Evolutionary conservation across 306 rosid genomes (phyloP).

Genomic region (Spatholobus suberectus): DNA sequence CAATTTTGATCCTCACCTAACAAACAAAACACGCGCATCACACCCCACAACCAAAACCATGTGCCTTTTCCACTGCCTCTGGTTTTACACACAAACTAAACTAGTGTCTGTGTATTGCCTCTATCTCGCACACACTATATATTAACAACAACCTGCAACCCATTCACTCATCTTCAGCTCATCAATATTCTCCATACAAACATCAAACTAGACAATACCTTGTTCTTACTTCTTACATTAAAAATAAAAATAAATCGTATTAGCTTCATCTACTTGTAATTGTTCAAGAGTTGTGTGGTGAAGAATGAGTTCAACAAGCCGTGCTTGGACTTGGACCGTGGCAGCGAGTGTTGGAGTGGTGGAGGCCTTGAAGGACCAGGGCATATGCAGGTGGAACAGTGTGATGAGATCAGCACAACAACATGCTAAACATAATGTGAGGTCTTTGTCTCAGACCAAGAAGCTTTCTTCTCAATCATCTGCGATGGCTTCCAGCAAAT

Average conservation of each 20-base stretch:
- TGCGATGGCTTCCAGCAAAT: constrained; percentile 31
- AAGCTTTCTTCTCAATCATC: constrained; percentile 53
- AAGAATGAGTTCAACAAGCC: constrained; percentile 41
- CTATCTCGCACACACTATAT: constrained; percentile 9
- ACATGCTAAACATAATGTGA: constrained; percentile 45
- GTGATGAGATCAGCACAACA: constrained; percentile 50
- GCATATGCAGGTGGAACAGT: constrained; percentile 60
- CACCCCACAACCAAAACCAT: constrained; percentile 31
- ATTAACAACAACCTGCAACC: not conserved
- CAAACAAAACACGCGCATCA: not conserved
- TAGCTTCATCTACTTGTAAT: not conserved
- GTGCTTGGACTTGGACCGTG: constrained; percentile 45
- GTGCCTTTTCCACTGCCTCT: constrained; percentile 24
- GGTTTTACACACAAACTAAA: constrained; percentile 3
- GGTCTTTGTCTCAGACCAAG: constrained; percentile 44
- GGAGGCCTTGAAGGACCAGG: constrained; percentile 64
- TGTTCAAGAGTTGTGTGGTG: not conserved
- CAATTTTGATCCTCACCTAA: not conserved
- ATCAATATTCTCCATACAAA: not conserved
- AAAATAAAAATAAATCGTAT: not conserved
- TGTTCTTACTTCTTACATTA: not conserved
- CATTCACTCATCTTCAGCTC: not conserved
- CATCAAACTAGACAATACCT: not conserved
- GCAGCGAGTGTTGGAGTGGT: constrained; percentile 50
- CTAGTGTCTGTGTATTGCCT: not conserved